These are phyloP conservation scores for Decorospora gaudefroyi DNA, from an alignment of 2,329 filamentous ascomycete genomes.

Conservation along the genomic window DNA sequence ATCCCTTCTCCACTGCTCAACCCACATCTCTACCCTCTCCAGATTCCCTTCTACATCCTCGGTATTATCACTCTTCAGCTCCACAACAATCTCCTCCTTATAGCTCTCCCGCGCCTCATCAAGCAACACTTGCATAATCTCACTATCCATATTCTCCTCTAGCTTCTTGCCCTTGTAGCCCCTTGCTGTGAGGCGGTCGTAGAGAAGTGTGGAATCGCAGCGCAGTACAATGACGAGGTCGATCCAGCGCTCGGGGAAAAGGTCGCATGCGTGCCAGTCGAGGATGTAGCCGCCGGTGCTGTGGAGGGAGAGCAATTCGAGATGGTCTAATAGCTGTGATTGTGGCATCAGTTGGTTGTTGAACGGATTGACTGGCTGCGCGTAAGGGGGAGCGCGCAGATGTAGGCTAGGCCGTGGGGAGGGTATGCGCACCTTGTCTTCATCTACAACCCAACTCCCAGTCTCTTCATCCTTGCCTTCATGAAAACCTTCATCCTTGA, in stretches of 20 bases:
- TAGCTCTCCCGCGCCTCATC: constrained; percentile 89
- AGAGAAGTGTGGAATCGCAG: constrained; percentile 77
- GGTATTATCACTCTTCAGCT: constrained; percentile 80
- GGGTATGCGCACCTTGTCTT: constrained; percentile 73
- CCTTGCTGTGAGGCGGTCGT: constrained; percentile 77
- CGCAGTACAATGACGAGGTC: constrained; percentile 92
- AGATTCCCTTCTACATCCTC: constrained; percentile 90
- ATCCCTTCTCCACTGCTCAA: constrained; percentile 79
- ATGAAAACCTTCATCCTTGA: constrained; percentile 85
- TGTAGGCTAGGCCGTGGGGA: no score
- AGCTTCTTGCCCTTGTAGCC: constrained; percentile 86
- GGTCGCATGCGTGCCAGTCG: constrained; percentile 97
- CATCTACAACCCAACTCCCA: constrained; percentile 90
- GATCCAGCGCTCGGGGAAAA: constrained; percentile 92
- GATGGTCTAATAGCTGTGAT: constrained; percentile 81
- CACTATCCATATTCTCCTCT: constrained; percentile 93
- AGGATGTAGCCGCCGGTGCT: constrained; percentile 81
- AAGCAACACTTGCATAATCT: constrained; percentile 94
- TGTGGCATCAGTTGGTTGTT: no score
- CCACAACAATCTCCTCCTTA: constrained; percentile 84
- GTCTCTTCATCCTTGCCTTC: constrained; percentile 86
- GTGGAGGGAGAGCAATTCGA: constrained; percentile 73
- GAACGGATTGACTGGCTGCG: no score
- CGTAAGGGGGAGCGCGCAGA: no score
- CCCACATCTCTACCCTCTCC: constrained; percentile 80